Percentiles rank a stretch among this genome's conserved stretches.
phyloP scores from a whole-genome alignment of 2,329 filamentous ascomycete genomes.

The Tolypocladium ovalisporum region DNA sequence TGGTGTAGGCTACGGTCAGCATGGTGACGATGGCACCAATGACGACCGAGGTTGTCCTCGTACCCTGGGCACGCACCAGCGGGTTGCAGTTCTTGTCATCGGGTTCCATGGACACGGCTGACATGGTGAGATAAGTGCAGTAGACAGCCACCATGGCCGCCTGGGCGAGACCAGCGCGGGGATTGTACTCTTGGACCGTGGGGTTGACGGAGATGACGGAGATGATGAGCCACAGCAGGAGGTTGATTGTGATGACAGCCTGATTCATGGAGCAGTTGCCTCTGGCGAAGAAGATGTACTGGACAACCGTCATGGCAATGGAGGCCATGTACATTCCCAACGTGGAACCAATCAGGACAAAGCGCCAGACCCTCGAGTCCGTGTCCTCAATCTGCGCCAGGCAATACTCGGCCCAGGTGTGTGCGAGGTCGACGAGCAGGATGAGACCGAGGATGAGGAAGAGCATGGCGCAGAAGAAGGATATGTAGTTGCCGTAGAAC shows the following conservation, averaged over 20 bases:
- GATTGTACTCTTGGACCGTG: slow-evolving; percentile 79
- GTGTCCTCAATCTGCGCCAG: slow-evolving; percentile 84
- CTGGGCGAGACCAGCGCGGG: slow-evolving; percentile 90
- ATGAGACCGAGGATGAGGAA: slow-evolving; percentile 91
- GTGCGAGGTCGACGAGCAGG: slow-evolving; percentile 85
- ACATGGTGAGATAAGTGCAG: slow-evolving; percentile 98
- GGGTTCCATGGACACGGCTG: slow-evolving; percentile 96
- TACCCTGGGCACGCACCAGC: slow-evolving; percentile 72
- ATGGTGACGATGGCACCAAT: slow-evolving; percentile 93
- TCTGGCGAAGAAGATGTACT: slow-evolving; percentile 91
- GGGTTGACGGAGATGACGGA: slow-evolving; percentile 85
- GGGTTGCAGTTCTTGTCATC: slow-evolving; percentile 92
- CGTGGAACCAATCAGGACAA: slow-evolving; percentile 81
- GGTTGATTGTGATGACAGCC: slow-evolving; percentile 86
- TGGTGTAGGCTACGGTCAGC: slow-evolving; percentile 94
- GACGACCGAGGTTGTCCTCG: slow-evolving; percentile 80
- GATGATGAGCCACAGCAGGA: slow-evolving; percentile 70
- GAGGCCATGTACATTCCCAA: slow-evolving; percentile 87
- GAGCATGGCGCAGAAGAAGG: slow-evolving; percentile 77
- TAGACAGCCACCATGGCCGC: slow-evolving; percentile 95
- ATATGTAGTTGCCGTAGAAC: slow-evolving; percentile 90
- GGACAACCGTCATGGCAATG: slow-evolving; percentile 86
- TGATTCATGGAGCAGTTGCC: slow-evolving; percentile 90
- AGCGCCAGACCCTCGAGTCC: slow-evolving; percentile 76
- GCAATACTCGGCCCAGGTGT: slow-evolving; percentile 96